phyloP scores from a whole-genome alignment of 202 grass and related monocot genomes.

The Panicum virgatum region DNA sequence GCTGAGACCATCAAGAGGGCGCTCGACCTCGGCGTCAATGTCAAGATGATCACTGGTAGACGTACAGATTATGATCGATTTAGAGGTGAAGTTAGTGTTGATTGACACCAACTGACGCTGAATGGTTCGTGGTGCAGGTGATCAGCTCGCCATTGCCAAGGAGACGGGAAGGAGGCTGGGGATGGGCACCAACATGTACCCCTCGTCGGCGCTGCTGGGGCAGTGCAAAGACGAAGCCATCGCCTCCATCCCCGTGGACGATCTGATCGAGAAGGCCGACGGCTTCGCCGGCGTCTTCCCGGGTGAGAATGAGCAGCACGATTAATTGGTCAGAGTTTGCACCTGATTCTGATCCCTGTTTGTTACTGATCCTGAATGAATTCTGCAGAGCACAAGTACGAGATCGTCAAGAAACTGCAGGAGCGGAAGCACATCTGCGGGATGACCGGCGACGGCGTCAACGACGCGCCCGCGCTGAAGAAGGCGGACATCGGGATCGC shows the following conservation, averaged over 20 bases:
- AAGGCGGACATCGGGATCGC: conserved; percentile 97
- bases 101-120: too few species aligned
- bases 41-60: conserved; percentile 99
- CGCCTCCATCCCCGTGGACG: conserved; percentile 59
- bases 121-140: conserved; percentile 45
- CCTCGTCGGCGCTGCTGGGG: conserved; percentile 73
- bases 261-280: conserved; percentile 90
- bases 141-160: conserved; percentile 95
- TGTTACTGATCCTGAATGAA: background rate
- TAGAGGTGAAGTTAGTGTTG: background rate
- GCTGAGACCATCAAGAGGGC: conserved; percentile 86
- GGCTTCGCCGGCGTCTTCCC: conserved; percentile 95
- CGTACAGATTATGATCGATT: too few species aligned
- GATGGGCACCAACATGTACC: conserved; percentile 99
- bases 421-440: conserved; percentile 96
- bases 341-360: background rate
- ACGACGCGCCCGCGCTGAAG: conserved; percentile 93
- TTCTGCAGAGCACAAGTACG: conserved; percentile 88
- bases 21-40: conserved; percentile 87
- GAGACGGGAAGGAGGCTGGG: conserved; percentile 95
- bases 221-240: conserved; percentile 67
- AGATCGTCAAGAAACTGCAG: conserved; percentile 94
- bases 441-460: conserved; percentile 96
- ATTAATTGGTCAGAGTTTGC: background rate
- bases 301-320: conserved; percentile 9